phyloP scores from a whole-genome alignment of 225 moss, liverwort and hornwort genomes.

The Takakia lepidozioides region DNA sequence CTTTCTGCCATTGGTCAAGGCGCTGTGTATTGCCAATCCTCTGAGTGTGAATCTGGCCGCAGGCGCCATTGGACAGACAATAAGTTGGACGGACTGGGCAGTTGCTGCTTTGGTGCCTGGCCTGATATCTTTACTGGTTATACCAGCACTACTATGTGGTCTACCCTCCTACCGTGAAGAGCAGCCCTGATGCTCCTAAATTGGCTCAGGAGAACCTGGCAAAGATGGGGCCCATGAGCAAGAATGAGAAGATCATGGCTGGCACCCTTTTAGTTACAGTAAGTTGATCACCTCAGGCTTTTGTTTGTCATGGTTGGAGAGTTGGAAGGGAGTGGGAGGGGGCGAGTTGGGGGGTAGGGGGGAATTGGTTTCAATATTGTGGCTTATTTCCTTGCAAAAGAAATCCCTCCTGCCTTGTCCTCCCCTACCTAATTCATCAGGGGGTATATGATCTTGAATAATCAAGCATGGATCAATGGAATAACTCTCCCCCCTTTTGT shows the following conservation, averaged over 20 bases:
- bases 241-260: conserved; percentile 84
- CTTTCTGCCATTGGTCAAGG: conserved; percentile 86
- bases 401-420: too few species aligned
- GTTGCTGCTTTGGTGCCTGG: conserved; percentile 89
- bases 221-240: conserved; percentile 92
- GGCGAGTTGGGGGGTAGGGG: too few species aligned
- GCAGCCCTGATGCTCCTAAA: conserved; percentile 93
- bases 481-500: too few species aligned
- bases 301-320: too few species aligned
- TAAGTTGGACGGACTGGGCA: conserved; percentile 94
- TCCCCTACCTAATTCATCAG: too few species aligned
- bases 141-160: conserved; percentile 68
- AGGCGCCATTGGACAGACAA: conserved; percentile 83
- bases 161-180: conserved; percentile 84
- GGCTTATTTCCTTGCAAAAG: too few species aligned
- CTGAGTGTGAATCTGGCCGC: conserved; percentile 82
- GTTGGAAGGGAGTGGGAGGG: too few species aligned
- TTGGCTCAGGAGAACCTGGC: conserved; percentile 73
- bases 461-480: too few species aligned
- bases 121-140: conserved; percentile 63
- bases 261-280: conserved; percentile 79
- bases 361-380: too few species aligned
- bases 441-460: too few species aligned
- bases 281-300: conserved; percentile 6
- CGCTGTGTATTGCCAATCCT: conserved; percentile 85